A percentile compares a stretch with the other conserved stretches of the same genome.
Conservation (phyloP, 2,329 filamentous ascomycete genomes). For the Apiospora kogelbergensis region DNA sequence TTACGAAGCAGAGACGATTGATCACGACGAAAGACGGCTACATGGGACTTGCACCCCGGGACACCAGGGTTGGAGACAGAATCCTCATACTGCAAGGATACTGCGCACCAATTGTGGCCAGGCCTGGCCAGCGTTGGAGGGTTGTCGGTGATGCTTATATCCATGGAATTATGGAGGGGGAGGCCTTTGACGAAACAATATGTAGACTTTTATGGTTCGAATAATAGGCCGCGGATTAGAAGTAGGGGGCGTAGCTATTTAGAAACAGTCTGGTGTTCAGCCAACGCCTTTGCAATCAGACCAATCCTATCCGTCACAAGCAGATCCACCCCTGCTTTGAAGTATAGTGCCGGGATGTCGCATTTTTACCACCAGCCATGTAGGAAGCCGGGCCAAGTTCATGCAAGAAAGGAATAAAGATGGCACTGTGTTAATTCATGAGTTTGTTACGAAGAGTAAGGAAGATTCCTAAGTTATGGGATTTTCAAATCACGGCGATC, state of each 20-base stretch:
- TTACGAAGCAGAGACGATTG: slow-evolving; percentile 15
- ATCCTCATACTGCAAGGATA: slow-evolving; percentile 16
- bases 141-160: slow-evolving; percentile 17
- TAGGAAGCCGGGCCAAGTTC: slow-evolving; percentile 27
- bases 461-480: slow-evolving; percentile 26
- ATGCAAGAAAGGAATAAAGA: slow-evolving; percentile 22
- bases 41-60: slow-evolving; percentile 16
- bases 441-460: slow-evolving; percentile 24
- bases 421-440: slow-evolving; percentile 31
- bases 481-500: slow-evolving; percentile 26
- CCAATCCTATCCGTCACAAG: slow-evolving; percentile 15
- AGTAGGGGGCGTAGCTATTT: too few relatives aligned
- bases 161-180: slow-evolving; percentile 18
- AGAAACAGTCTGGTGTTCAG: neutral
- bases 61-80: slow-evolving; percentile 12
- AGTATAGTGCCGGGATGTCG: slow-evolving; percentile 26
- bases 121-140: slow-evolving; percentile 11
- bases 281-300: slow-evolving; percentile 6
- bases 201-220: neutral
- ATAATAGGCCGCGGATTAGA: too few relatives aligned
- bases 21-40: slow-evolving; percentile 16
- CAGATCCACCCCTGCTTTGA: slow-evolving; percentile 19
- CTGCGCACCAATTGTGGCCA: slow-evolving; percentile 14
- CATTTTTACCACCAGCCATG: slow-evolving; percentile 26
- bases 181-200: slow-evolving; percentile 5